A percentile compares a stretch with the other conserved stretches of the same genome.
Evolutionary conservation across 495 filamentous ascomycete genomes (phyloP).

Genomic region (Aspergillus taichungensis): DNA sequence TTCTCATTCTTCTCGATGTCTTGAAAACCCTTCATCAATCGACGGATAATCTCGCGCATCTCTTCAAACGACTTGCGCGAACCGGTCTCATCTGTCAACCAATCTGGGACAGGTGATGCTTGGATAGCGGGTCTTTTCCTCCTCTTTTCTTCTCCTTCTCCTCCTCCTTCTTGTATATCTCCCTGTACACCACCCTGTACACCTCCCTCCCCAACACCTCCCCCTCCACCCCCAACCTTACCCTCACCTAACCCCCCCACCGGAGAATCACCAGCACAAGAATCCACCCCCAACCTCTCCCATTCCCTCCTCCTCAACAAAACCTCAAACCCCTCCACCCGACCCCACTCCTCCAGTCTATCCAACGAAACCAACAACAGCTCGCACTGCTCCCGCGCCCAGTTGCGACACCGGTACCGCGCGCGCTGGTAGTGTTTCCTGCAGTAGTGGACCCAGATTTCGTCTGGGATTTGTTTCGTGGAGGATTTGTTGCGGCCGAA

Average conservation of each 20-base stretch:
- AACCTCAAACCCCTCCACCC: slow-evolving; percentile 27
- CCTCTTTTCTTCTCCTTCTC: not conserved
- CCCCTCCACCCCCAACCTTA: slow-evolving; percentile 8
- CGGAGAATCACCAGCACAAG: too few species aligned
- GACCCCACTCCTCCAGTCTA: slow-evolving; percentile 52
- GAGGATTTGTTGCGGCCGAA: slow-evolving; percentile 82
- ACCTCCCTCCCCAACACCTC: slow-evolving; percentile 4
- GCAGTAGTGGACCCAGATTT: slow-evolving; percentile 65
- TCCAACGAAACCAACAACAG: slow-evolving; percentile 50
- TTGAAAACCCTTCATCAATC: too few species aligned
- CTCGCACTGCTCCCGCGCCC: slow-evolving; percentile 49
- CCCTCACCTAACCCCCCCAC: slow-evolving; percentile 1
- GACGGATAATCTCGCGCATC: slow-evolving; percentile 18
- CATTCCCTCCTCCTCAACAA: slow-evolving; percentile 14
- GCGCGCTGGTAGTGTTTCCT: slow-evolving; percentile 79
- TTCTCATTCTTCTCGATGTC: not conserved
- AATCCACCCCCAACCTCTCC: slow-evolving; percentile 15
- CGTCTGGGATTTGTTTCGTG: slow-evolving; percentile 55
- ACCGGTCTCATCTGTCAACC: slow-evolving; percentile 23
- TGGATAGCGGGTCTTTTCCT: slow-evolving; percentile 12
- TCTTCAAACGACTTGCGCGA: slow-evolving; percentile 21
- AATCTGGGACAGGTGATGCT: slow-evolving; percentile 22
- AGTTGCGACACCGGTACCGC: slow-evolving; percentile 56
- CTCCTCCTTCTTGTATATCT: not conserved
- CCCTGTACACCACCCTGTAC: too few species aligned